phyloP scores from a whole-genome alignment of 1,284 basidiomycete species.

The Ceratobasidium sp. region DNA sequence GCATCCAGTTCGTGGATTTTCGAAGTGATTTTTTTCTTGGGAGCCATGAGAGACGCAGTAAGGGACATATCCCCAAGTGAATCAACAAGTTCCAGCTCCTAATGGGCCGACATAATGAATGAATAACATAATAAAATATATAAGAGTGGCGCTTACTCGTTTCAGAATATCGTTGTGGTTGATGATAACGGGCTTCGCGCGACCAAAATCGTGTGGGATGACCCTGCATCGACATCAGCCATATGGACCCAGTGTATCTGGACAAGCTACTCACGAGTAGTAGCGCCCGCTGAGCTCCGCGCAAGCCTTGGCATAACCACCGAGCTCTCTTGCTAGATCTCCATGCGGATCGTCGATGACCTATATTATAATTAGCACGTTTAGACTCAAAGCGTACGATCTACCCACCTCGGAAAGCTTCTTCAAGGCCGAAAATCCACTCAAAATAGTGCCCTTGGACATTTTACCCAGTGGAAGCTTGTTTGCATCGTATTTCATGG shows the following conservation, averaged over 20 bases:
- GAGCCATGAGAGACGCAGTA: conserved; percentile 35
- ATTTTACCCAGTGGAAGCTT: conserved; percentile 69
- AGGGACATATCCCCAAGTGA: conserved; percentile 60
- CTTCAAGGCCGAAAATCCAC: conserved; percentile 66
- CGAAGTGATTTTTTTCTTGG: conserved; percentile 65
- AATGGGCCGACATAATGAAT: not conserved
- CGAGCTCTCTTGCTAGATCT: conserved; percentile 34
- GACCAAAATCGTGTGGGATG: conserved; percentile 49
- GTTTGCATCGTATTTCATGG: conserved; percentile 76
- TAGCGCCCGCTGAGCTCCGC: conserved; percentile 54
- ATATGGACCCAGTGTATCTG: not conserved
- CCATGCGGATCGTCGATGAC: conserved; percentile 48
- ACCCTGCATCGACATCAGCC: conserved; percentile 31
- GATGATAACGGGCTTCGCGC: conserved; percentile 47
- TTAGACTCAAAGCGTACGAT: not conserved
- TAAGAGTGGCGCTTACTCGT: conserved; percentile 21
- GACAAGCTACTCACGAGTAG: conserved; percentile 63
- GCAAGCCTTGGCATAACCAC: conserved; percentile 47
- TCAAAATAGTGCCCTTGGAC: conserved; percentile 51
- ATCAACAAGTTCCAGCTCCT: conserved; percentile 74
- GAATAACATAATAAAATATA: conserved; percentile 14
- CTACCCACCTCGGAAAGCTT: conserved; percentile 54
- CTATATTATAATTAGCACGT: conserved; percentile 28
- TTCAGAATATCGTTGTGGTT: conserved; percentile 42
- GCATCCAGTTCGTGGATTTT: conserved; percentile 70